Conservation (phyloP, 306 rosid genomes). For the Rosa chinensis region DNA sequence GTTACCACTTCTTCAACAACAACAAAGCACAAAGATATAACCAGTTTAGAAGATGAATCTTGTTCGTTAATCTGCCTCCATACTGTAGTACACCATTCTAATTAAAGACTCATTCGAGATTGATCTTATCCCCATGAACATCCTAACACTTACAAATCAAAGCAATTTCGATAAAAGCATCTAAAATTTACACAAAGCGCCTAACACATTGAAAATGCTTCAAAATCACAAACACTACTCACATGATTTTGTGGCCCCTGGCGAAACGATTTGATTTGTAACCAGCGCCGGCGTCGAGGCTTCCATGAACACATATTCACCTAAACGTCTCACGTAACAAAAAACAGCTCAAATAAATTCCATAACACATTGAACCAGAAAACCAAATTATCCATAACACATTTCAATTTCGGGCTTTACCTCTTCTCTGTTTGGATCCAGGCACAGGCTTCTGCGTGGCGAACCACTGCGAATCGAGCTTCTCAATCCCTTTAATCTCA, state of each 20-base stretch:
- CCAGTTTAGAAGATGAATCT: background rate
- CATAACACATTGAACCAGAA: background rate
- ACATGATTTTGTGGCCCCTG: slow-evolving; percentile 82
- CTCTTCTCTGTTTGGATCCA: slow-evolving; percentile 86
- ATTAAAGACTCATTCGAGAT: background rate
- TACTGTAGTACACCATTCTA: background rate
- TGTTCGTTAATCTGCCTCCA: background rate
- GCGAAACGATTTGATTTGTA: slow-evolving; percentile 72
- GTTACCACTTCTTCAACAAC: background rate
- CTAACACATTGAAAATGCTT: background rate
- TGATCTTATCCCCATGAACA: background rate
- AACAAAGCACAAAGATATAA: background rate
- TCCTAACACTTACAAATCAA: background rate
- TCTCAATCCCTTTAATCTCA: slow-evolving; percentile 82
- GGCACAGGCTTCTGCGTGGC: slow-evolving; percentile 73
- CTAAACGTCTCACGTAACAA: slow-evolving; percentile 35
- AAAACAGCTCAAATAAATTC: slow-evolving; percentile 18
- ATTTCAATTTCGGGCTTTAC: slow-evolving; percentile 20
- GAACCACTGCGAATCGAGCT: slow-evolving; percentile 89
- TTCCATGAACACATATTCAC: slow-evolving; percentile 77
- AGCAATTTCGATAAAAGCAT: background rate
- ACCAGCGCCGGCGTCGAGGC: slow-evolving; percentile 59
- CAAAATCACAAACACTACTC: slow-evolving; percentile 24
- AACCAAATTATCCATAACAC: background rate
- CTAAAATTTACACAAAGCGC: background rate